Percentiles rank a stretch among this genome's conserved stretches.
These are phyloP conservation scores for Oxytropis ochrocephala DNA, from an alignment of 306 rosid species.

Conservation along the genomic window DNA sequence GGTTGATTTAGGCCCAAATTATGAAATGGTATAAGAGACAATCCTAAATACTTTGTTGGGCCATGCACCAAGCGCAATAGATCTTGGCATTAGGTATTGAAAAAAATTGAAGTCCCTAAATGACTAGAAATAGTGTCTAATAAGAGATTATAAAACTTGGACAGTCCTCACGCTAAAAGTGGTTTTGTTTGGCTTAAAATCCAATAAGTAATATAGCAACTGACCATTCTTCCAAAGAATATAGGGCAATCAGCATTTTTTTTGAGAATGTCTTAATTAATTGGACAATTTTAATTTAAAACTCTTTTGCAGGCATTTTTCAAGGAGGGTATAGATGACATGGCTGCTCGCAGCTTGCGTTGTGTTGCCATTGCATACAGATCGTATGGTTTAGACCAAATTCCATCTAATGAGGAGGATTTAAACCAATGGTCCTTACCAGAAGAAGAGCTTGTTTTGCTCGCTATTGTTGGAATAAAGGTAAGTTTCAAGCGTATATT, in stretches of 20 bases:
- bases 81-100: no score
- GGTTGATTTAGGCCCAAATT: no score
- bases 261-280: neutral
- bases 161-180: no score
- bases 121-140: no score
- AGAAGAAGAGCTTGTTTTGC: slow-evolving; percentile 73
- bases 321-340: slow-evolving; percentile 56
- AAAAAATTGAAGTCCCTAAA: no score
- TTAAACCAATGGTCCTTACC: slow-evolving; percentile 79
- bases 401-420: slow-evolving; percentile 64
- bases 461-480: slow-evolving; percentile 93
- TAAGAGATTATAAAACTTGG: no score
- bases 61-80: no score
- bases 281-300: neutral
- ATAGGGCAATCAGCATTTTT: neutral
- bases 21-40: no score
- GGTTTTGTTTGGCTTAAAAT: no score
- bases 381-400: slow-evolving; percentile 49
- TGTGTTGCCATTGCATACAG: slow-evolving; percentile 93
- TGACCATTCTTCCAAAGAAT: neutral
- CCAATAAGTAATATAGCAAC: neutral
- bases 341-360: slow-evolving; percentile 92
- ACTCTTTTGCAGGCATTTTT: slow-evolving; percentile 49
- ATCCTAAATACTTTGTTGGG: no score
- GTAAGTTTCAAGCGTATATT: slow-evolving; percentile 35